Conservation (phyloP, 2,329 filamentous ascomycete genomes). For the Aplosporella prunicola region DNA sequence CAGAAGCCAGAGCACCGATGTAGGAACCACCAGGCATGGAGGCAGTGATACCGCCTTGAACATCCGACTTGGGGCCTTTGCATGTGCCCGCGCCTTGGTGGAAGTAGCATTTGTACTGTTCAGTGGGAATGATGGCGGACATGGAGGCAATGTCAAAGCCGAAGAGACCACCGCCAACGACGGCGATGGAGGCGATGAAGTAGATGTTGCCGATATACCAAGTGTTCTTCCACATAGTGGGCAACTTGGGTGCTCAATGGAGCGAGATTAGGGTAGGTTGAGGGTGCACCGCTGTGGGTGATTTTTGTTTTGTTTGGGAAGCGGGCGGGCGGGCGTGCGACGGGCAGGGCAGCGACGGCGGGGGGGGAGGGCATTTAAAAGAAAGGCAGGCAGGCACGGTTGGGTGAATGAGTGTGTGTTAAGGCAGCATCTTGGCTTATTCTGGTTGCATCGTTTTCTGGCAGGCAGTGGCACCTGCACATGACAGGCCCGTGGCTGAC, state of each 20-base stretch:
- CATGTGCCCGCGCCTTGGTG: conserved; percentile 42
- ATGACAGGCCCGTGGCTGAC: too few species aligned
- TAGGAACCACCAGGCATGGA: conserved; percentile 64
- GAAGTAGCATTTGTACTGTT: conserved; percentile 65
- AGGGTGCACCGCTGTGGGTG: background rate
- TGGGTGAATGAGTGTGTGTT: too few species aligned
- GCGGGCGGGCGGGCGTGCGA: background rate
- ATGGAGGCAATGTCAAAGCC: conserved; percentile 51
- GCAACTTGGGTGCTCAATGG: background rate
- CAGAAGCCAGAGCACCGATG: conserved; percentile 50
- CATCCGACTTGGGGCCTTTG: conserved; percentile 43
- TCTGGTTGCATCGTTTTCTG: too few species aligned
- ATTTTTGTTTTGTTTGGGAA: background rate
- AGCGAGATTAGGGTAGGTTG: too few species aligned
- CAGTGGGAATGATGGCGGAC: conserved; percentile 47
- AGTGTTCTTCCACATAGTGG: conserved; percentile 6
- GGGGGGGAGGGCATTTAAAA: background rate
- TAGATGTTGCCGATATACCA: conserved; percentile 47
- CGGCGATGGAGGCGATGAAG: conserved; percentile 46
- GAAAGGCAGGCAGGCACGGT: background rate
- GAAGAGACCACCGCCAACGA: conserved; percentile 58
- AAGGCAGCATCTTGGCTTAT: too few species aligned
- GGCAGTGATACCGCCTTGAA: conserved; percentile 61
- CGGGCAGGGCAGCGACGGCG: background rate
- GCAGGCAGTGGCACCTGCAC: too few species aligned